A percentile compares a stretch with the other conserved stretches of the same genome.
These are phyloP conservation scores for Suillus discolor DNA, from an alignment of 768 basidiomycete genomes.

Conservation along the genomic window DNA sequence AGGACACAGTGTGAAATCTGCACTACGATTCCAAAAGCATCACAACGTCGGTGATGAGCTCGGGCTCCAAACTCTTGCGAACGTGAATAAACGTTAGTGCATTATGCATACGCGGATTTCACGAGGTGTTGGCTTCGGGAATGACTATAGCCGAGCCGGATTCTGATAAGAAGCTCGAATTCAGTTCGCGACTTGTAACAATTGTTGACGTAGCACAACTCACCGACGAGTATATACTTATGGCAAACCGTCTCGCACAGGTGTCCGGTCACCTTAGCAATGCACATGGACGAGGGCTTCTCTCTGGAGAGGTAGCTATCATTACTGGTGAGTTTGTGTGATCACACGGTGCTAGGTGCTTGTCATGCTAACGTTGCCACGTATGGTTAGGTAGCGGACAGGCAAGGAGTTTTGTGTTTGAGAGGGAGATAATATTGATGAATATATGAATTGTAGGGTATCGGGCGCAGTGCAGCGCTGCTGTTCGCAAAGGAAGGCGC, in stretches of 20 bases:
- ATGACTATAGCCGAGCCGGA: neutral
- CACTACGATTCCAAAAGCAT: neutral
- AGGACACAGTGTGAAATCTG: neutral
- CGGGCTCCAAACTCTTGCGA: neutral
- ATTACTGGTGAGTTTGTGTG: conserved; percentile 64
- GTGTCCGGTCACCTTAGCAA: conserved; percentile 71
- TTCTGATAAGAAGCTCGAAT: neutral
- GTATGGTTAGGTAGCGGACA: conserved; percentile 65
- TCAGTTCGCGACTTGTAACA: neutral
- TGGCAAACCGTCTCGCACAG: conserved; percentile 65
- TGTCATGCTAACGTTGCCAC: neutral
- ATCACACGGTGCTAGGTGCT: neutral
- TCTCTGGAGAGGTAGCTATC: conserved; percentile 80
- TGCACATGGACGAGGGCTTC: conserved; percentile 52
- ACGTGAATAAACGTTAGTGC: neutral
- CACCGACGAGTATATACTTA: conserved; percentile 21
- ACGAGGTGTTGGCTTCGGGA: neutral
- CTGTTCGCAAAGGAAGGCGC: conserved; percentile 86
- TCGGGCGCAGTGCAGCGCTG: conserved; percentile 73
- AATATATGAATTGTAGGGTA: conserved; percentile 52
- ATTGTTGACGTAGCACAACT: neutral
- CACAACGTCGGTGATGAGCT: neutral
- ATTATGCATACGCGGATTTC: neutral
- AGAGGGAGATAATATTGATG: neutral
- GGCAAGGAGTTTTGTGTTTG: conserved; percentile 38